phyloP scores from a whole-genome alignment of 495 filamentous ascomycete species.

The Ascobolus immersus region DNA sequence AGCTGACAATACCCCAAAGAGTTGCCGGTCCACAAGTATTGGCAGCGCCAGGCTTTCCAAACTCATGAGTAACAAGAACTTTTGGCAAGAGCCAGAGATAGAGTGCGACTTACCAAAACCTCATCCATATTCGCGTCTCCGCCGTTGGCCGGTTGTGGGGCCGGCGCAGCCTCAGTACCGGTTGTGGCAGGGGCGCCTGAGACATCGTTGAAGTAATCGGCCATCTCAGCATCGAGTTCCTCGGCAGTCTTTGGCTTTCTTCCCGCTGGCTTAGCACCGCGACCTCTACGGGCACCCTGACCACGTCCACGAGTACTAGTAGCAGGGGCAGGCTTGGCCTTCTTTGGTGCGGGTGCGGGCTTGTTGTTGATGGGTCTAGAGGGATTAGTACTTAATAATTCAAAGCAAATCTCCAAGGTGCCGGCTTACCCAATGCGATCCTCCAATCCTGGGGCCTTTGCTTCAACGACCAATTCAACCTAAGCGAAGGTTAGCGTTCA shows the following conservation, averaged over 20 bases:
- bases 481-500: constrained; percentile 18
- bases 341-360: constrained; percentile 54
- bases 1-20: too few relatives aligned
- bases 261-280: constrained; percentile 29
- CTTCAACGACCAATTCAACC: constrained; percentile 76
- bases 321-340: constrained; percentile 29
- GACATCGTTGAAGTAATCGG: constrained; percentile 48
- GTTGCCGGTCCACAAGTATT: too few relatives aligned
- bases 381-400: constrained; percentile 13
- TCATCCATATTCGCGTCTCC: neutral
- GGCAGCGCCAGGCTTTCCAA: too few relatives aligned
- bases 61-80: too few relatives aligned
- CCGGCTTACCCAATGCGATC: constrained; percentile 55
- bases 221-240: constrained; percentile 85
- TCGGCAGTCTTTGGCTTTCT: constrained; percentile 72
- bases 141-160: neutral
- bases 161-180: constrained; percentile 18
- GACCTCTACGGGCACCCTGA: constrained; percentile 23
- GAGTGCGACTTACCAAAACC: neutral
- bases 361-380: constrained; percentile 16
- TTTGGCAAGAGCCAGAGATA: too few relatives aligned
- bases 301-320: constrained; percentile 17
- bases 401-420: neutral
- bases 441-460: constrained; percentile 44
- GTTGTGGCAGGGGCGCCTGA: constrained; percentile 20